phyloP scores from a whole-genome alignment of 1,139 yeast genomes.

The Saccharomyces hybrid region DNA sequence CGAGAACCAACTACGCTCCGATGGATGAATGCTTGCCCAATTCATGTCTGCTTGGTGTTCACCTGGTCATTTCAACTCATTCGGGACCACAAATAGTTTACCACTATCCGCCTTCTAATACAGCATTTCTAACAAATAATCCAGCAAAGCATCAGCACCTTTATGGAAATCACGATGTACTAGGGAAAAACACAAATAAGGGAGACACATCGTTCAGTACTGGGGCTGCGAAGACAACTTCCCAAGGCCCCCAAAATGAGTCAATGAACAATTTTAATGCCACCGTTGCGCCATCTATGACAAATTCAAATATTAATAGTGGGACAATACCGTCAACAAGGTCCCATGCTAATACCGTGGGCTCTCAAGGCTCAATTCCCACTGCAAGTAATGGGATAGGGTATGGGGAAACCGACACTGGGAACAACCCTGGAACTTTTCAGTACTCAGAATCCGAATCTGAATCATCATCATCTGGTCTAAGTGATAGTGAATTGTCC shows the following conservation, averaged over 20 bases:
- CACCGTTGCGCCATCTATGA: neutral
- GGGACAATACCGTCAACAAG: neutral
- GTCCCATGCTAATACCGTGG: neutral
- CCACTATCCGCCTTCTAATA: slow-evolving; percentile 58
- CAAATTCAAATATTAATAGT: neutral
- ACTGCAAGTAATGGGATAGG: neutral
- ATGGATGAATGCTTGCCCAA: slow-evolving; percentile 43
- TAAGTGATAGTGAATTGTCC: slow-evolving; percentile 30
- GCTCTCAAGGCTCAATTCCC: neutral
- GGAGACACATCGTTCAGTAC: neutral
- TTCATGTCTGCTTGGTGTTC: slow-evolving; percentile 71
- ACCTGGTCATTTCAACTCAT: slow-evolving; percentile 77
- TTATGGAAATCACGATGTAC: neutral
- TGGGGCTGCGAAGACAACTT: neutral
- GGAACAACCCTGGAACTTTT: slow-evolving; percentile 3
- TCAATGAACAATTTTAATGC: neutral
- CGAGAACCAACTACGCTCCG: neutral
- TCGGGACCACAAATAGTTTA: slow-evolving; percentile 84
- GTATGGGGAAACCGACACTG: neutral
- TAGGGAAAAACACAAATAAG: neutral
- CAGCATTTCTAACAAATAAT: neutral
- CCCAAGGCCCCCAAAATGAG: neutral
- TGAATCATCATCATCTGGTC: slow-evolving; percentile 21
- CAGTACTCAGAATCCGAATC: slow-evolving; percentile 2
- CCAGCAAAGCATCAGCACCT: neutral